These are phyloP conservation scores for Teunomyces kruisii DNA, from an alignment of 805 yeast genomes.

Conservation along the genomic window DNA sequence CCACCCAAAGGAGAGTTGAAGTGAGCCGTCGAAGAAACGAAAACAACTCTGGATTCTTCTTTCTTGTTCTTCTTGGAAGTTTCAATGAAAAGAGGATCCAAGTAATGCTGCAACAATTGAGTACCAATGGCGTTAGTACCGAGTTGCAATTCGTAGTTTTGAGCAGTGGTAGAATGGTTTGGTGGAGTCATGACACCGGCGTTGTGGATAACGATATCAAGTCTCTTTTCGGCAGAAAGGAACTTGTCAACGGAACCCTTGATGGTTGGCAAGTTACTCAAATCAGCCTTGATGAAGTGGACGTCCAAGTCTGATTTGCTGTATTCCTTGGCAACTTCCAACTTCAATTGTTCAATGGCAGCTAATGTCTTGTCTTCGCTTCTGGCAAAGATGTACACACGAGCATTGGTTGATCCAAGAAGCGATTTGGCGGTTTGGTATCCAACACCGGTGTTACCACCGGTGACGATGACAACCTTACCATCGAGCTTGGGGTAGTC, in stretches of 20 bases:
- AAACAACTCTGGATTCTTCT: slow-evolving; percentile 39
- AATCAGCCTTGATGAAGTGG: slow-evolving; percentile 9
- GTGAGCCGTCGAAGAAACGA: slow-evolving; percentile 45
- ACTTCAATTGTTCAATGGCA: slow-evolving; percentile 24
- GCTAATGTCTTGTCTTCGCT: slow-evolving; percentile 27
- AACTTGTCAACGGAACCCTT: slow-evolving; percentile 26
- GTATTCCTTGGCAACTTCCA: slow-evolving; percentile 18
- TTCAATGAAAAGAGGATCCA: slow-evolving; percentile 36
- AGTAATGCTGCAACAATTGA: slow-evolving; percentile 38
- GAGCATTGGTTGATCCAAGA: slow-evolving; percentile 26
- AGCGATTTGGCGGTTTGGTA: slow-evolving; percentile 29
- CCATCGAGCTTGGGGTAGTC: slow-evolving; percentile 37
- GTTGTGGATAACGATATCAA: slow-evolving; percentile 22
- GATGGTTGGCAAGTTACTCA: slow-evolving; percentile 10
- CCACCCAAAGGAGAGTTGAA: slow-evolving; percentile 27
- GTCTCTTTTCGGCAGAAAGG: slow-evolving; percentile 7
- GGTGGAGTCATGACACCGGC: slow-evolving; percentile 40
- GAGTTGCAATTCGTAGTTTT: slow-evolving; percentile 46
- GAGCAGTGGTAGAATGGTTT: slow-evolving; percentile 32
- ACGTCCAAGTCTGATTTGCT: slow-evolving; percentile 8
- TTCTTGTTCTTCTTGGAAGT: slow-evolving; percentile 25
- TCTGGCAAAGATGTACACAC: slow-evolving; percentile 38
- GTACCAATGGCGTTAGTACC: slow-evolving; percentile 50
- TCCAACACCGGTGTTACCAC: slow-evolving; percentile 38
- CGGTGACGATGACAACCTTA: slow-evolving; percentile 39